A percentile compares a stretch with the other conserved stretches of the same genome.
phyloP scores from a whole-genome alignment of 2,329 filamentous ascomycete species.

The Beauveria sp. region DNA sequence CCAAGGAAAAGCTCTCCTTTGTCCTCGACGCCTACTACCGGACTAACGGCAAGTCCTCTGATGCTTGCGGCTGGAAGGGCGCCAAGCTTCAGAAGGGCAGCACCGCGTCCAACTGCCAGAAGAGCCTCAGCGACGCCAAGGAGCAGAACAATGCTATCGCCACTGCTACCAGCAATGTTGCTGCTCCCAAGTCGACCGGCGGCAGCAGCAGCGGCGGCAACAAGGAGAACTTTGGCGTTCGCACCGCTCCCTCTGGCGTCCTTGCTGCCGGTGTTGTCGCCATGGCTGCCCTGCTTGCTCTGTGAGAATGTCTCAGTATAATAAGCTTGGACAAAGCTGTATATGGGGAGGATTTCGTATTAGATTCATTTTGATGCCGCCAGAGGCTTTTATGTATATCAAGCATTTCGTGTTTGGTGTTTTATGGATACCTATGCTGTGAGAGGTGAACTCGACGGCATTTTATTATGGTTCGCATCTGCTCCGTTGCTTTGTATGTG shows the following conservation, averaged over 20 bases:
- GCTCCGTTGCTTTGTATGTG: not conserved
- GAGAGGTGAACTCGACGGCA: slow-evolving; percentile 9
- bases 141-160: slow-evolving; percentile 40
- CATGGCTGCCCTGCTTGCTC: slow-evolving; percentile 34
- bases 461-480: slow-evolving; percentile 2
- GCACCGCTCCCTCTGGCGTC: slow-evolving; percentile 29
- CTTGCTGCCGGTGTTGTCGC: slow-evolving; percentile 44
- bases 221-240: slow-evolving; percentile 29
- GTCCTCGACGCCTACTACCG: slow-evolving; percentile 37
- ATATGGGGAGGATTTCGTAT: not conserved
- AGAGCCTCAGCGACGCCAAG: slow-evolving; percentile 56
- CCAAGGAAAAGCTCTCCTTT: slow-evolving; percentile 63
- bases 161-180: slow-evolving; percentile 35
- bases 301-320: slow-evolving; percentile 31
- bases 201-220: slow-evolving; percentile 13
- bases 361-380: slow-evolving; percentile 9
- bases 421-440: slow-evolving; percentile 10
- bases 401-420: slow-evolving; percentile 13
- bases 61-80: slow-evolving; percentile 66
- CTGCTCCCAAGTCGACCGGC: slow-evolving; percentile 21
- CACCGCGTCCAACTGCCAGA: slow-evolving; percentile 45
- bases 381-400: slow-evolving; percentile 10
- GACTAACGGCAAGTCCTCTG: slow-evolving; percentile 40
- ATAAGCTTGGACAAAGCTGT: not conserved
- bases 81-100: slow-evolving; percentile 46